These are phyloP conservation scores for Saussurea involucrata DNA, from an alignment of 129 eudicot genomes.

Conservation along the genomic window DNA sequence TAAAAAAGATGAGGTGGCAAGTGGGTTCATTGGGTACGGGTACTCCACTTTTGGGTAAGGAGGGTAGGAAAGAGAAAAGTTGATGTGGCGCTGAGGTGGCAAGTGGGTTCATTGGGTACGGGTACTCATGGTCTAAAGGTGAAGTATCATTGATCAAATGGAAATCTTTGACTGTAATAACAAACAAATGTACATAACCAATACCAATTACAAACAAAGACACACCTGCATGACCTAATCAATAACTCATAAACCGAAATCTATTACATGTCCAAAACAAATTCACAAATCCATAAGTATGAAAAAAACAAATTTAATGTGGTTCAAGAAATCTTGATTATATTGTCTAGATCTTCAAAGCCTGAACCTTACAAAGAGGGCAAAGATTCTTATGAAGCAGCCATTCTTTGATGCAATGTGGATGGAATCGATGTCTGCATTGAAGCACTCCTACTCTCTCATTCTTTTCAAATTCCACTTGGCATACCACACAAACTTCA, in stretches of 20 bases:
- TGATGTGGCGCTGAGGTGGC: too few species aligned
- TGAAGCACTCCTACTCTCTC: slow-evolving; percentile 13
- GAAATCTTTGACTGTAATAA: neutral
- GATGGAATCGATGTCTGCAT: slow-evolving; percentile 22
- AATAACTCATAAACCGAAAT: neutral
- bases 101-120: too few species aligned
- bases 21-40: too few species aligned
- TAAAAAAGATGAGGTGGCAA: too few species aligned
- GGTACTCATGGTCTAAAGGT: too few species aligned
- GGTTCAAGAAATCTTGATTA: neutral
- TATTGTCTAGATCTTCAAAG: neutral
- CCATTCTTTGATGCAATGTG: slow-evolving; percentile 21
- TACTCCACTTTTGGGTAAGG: too few species aligned
- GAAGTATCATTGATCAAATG: neutral
- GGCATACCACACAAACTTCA: neutral
- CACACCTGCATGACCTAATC: neutral
- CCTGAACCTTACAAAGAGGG: slow-evolving; percentile 19
- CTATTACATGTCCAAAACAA: neutral
- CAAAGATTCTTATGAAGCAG: slow-evolving; percentile 16
- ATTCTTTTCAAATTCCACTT: neutral
- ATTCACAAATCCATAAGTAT: neutral
- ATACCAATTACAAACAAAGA: neutral
- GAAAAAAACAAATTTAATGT: neutral
- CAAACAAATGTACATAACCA: neutral
- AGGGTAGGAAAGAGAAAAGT: too few species aligned